Percentiles rank a stretch among this genome's conserved stretches.
Conservation (phyloP, 2,329 filamentous ascomycete species). For the Xylaria sp. region DNA sequence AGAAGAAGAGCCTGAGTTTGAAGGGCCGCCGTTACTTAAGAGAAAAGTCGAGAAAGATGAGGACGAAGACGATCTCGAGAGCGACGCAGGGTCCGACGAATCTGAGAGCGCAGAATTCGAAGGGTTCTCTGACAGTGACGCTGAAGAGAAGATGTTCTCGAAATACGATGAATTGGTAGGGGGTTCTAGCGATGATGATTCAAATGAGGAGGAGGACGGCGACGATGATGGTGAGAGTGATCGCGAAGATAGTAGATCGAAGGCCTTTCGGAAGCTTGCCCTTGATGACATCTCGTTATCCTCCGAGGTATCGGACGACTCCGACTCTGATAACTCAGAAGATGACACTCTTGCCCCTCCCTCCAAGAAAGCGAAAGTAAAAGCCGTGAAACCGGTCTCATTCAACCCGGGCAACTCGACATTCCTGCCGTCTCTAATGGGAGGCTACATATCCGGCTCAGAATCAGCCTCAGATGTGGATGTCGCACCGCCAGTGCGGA, state of each 20-base stretch:
- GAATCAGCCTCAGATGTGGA: constrained; percentile 77
- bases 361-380: constrained; percentile 50
- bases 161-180: constrained; percentile 61
- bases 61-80: constrained; percentile 47
- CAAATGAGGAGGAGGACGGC: constrained; percentile 51
- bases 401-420: constrained; percentile 58
- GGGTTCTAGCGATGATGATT: constrained; percentile 57
- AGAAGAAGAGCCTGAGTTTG: constrained; percentile 44
- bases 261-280: constrained; percentile 39
- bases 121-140: constrained; percentile 48
- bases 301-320: constrained; percentile 46
- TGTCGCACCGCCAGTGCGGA: constrained; percentile 66
- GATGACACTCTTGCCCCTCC: constrained; percentile 44
- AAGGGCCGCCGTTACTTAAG: constrained; percentile 47
- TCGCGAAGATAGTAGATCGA: constrained; percentile 43
- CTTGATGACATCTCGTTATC: constrained; percentile 45
- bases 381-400: constrained; percentile 37
- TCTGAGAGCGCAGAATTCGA: constrained; percentile 41
- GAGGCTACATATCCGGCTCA: constrained; percentile 81
- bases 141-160: constrained; percentile 53
- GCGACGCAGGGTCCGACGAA: constrained; percentile 42
- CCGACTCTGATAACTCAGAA: constrained; percentile 47
- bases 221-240: constrained; percentile 49
- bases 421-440: constrained; percentile 81
- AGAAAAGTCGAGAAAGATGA: constrained; percentile 53